A percentile compares a stretch with the other conserved stretches of the same genome.
phyloP scores from a whole-genome alignment of 257 asterid genomes.

The Ajuga chamaepitys region DNA sequence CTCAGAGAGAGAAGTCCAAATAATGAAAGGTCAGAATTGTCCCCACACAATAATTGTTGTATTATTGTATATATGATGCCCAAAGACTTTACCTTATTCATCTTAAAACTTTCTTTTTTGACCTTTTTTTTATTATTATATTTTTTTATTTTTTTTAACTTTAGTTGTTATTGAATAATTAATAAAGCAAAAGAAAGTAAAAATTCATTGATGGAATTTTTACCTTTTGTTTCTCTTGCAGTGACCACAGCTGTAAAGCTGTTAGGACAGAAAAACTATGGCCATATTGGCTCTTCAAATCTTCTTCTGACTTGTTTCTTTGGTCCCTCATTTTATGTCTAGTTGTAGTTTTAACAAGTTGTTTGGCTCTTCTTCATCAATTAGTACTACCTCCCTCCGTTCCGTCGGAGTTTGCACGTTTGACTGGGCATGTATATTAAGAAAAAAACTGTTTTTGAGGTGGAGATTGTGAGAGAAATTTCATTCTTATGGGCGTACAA shows the following conservation, averaged over 20 bases:
- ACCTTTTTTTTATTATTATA: slow-evolving; percentile 10
- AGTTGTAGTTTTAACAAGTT: slow-evolving; percentile 12
- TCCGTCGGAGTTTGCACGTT: too few species aligned
- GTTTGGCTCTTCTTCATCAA: slow-evolving; percentile 15
- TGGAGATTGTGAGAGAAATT: too few species aligned
- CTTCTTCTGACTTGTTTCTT: slow-evolving; percentile 20
- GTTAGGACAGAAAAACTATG: slow-evolving; percentile 14
- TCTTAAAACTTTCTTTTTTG: slow-evolving; percentile 13
- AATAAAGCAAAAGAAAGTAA: slow-evolving; percentile 20
- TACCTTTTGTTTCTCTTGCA: slow-evolving; percentile 8
- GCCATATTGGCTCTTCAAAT: slow-evolving; percentile 6
- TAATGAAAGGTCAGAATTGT: slow-evolving; percentile 22
- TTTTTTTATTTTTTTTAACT: background rate
- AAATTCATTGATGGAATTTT: slow-evolving; percentile 4
- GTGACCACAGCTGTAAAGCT: slow-evolving; percentile 66
- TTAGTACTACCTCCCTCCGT: too few species aligned
- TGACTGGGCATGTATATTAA: too few species aligned
- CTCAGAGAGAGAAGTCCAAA: slow-evolving; percentile 6
- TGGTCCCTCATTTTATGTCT: slow-evolving; percentile 26
- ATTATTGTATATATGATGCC: slow-evolving; percentile 26
- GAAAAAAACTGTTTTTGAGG: too few species aligned
- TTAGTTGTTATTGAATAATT: slow-evolving; percentile 20
- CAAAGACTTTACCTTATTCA: slow-evolving; percentile 12
- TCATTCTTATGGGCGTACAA: too few species aligned
- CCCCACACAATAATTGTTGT: slow-evolving; percentile 40